Evolutionary conservation across 2,329 filamentous ascomycete species (phyloP).

Genomic region (Neurospora sp.): DNA sequence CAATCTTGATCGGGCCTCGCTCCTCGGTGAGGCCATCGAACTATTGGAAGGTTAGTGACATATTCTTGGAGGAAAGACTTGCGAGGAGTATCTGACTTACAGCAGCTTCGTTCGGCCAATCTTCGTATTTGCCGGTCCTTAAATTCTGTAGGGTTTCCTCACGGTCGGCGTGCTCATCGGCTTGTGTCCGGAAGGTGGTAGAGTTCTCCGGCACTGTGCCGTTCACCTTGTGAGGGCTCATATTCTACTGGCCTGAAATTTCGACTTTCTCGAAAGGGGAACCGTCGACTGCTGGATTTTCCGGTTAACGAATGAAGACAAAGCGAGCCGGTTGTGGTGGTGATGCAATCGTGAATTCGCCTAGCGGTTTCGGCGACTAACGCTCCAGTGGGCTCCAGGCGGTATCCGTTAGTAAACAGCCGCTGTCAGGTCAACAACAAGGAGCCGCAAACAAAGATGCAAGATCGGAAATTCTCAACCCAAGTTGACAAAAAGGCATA

Average conservation of each 20-base stretch:
- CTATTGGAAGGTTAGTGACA: conserved; percentile 27
- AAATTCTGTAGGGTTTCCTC: not conserved
- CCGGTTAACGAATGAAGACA: not conserved
- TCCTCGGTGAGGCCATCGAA: conserved; percentile 61
- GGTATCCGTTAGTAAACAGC: not conserved
- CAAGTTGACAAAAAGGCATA: not conserved
- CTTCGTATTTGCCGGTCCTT: conserved; percentile 14
- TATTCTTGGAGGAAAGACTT: not conserved
- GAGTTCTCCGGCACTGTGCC: not conserved
- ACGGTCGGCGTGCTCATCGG: not conserved
- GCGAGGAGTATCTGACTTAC: conserved; percentile 21
- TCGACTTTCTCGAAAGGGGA: too few relatives aligned
- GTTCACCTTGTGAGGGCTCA: not conserved
- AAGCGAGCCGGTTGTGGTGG: not conserved
- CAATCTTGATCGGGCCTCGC: conserved; percentile 51
- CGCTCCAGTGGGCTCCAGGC: not conserved
- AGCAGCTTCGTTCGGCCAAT: conserved; percentile 39
- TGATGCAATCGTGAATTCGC: not conserved
- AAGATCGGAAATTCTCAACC: not conserved
- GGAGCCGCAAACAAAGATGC: not conserved
- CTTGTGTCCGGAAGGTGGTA: not conserved
- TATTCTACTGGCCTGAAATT: not conserved
- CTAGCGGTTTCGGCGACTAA: not conserved
- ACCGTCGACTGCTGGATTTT: not conserved
- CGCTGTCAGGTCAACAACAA: not conserved